Conservation (phyloP, 2,329 filamentous ascomycete genomes). For the Neofusicoccum umdonicola region DNA sequence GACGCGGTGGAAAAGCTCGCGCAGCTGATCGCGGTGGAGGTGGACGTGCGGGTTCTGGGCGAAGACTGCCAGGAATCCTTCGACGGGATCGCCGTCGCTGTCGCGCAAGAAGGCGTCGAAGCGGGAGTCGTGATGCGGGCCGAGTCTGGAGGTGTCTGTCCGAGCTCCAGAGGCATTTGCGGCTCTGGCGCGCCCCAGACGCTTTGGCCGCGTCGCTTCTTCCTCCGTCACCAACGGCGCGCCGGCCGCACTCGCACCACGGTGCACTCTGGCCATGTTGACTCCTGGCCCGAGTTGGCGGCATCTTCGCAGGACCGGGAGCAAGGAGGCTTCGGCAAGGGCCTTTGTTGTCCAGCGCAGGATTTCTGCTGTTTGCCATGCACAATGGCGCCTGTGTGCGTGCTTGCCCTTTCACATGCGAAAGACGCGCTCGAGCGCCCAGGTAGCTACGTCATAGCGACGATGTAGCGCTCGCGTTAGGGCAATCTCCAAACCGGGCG, state of each 20-base stretch:
- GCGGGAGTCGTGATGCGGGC: neutral
- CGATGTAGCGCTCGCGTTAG: neutral
- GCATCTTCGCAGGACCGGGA: neutral
- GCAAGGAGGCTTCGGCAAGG: no score
- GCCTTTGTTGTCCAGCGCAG: neutral
- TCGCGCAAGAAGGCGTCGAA: neutral
- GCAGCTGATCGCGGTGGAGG: neutral
- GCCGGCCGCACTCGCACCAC: neutral
- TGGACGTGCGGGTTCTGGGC: neutral
- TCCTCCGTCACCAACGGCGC: neutral
- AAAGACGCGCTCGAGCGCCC: neutral
- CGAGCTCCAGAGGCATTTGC: neutral
- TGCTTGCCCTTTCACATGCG: neutral
- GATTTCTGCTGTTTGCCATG: neutral
- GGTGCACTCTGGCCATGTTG: neutral
- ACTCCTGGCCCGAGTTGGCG: neutral
- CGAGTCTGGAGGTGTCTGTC: neutral
- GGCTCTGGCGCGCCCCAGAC: neutral
- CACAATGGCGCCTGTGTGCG: neutral
- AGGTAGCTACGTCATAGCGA: neutral
- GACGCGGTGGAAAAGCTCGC: neutral
- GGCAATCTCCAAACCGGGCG: neutral
- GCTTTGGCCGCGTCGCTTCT: neutral
- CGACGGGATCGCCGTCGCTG: slow-evolving; percentile 1
- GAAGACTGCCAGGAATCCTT: neutral